These are phyloP conservation scores for Marasmius tenuissimus DNA, from an alignment of 1,284 basidiomycete species.

Conservation along the genomic window DNA sequence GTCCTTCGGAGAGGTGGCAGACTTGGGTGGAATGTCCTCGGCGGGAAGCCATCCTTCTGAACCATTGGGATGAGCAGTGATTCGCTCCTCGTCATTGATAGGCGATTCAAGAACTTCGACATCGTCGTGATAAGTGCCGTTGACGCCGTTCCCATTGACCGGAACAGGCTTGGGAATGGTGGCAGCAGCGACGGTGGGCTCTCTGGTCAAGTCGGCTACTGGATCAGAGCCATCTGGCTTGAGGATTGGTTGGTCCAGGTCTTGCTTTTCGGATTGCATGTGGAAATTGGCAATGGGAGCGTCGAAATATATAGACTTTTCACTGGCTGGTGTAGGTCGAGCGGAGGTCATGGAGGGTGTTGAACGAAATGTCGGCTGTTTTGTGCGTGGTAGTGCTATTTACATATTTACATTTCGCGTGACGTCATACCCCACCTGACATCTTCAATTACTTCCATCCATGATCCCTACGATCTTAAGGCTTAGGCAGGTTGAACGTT, in stretches of 20 bases:
- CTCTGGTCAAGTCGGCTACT: background rate
- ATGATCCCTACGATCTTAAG: no score
- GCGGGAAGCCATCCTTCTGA: slow-evolving; percentile 31
- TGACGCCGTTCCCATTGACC: background rate
- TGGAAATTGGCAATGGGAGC: slow-evolving; percentile 32
- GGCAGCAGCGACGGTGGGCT: slow-evolving; percentile 7
- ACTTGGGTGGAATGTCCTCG: slow-evolving; percentile 9
- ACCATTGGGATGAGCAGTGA: slow-evolving; percentile 24
- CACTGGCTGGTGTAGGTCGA: slow-evolving; percentile 31
- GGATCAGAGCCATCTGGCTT: slow-evolving; percentile 3
- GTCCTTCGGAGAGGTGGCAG: background rate
- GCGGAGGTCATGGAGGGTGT: background rate
- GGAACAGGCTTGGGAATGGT: background rate
- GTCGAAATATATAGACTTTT: slow-evolving; percentile 40
- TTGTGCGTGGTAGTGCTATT: no score
- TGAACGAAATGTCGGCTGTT: background rate
- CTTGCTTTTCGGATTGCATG: slow-evolving; percentile 12
- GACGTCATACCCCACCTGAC: no score
- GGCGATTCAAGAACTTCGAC: background rate
- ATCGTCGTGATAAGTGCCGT: background rate
- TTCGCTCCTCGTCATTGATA: background rate
- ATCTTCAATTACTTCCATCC: no score
- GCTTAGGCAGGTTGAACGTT: no score
- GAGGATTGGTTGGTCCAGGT: slow-evolving; percentile 6
- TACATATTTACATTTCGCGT: no score